These are phyloP conservation scores for Aureobasidium mangrovei DNA, from an alignment of 2,329 filamentous ascomycete species.

Conservation along the genomic window DNA sequence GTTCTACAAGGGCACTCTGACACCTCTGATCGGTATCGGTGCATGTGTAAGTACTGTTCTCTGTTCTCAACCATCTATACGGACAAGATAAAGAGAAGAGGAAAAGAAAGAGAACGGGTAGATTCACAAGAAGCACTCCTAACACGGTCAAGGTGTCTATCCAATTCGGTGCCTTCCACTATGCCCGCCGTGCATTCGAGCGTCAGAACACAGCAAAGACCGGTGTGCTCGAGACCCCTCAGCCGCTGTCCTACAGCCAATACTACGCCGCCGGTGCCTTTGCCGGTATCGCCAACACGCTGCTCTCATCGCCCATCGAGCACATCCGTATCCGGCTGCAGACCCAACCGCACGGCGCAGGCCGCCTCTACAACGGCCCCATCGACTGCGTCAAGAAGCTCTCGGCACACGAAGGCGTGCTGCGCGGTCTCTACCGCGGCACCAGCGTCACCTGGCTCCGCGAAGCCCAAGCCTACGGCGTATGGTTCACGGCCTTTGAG, in stretches of 20 bases:
- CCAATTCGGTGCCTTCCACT: constrained; percentile 96
- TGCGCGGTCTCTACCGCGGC: constrained; percentile 75
- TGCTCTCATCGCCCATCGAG: constrained; percentile 86
- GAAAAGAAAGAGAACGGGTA: background rate
- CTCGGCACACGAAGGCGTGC: constrained; percentile 55
- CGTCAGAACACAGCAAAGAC: constrained; percentile 51
- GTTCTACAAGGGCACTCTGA: constrained; percentile 97
- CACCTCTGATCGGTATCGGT: constrained; percentile 88
- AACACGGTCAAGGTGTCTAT: constrained; percentile 54
- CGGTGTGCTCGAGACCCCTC: constrained; percentile 26
- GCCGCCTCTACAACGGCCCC: constrained; percentile 71
- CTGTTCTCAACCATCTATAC: background rate
- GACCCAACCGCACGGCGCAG: constrained; percentile 84
- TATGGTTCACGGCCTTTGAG: constrained; percentile 94
- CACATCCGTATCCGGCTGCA: constrained; percentile 94
- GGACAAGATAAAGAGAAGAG: background rate
- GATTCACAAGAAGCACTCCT: background rate
- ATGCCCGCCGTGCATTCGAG: constrained; percentile 80
- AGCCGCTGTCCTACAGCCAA: constrained; percentile 65
- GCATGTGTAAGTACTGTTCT: constrained; percentile 58
- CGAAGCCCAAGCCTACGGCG: constrained; percentile 89
- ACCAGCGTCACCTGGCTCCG: constrained; percentile 75
- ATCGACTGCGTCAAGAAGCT: constrained; percentile 87
- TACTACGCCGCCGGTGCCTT: constrained; percentile 90
- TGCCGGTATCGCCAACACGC: constrained; percentile 81